These are phyloP conservation scores for Trametes cubensis DNA, from an alignment of 768 basidiomycete genomes.

Conservation along the genomic window DNA sequence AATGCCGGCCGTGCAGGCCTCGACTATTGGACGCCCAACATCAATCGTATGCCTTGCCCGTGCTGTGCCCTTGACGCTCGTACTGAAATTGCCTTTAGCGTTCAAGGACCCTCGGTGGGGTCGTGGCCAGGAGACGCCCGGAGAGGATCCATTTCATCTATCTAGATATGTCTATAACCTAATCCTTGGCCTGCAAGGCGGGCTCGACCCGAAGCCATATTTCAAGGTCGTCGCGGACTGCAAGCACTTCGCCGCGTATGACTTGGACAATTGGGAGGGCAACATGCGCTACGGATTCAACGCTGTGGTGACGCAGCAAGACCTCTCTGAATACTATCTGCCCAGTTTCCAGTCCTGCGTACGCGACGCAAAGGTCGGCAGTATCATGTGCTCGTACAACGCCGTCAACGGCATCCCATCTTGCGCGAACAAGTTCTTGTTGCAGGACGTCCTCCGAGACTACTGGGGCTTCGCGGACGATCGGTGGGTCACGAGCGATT, in stretches of 20 bases:
- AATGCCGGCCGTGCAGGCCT: slow-evolving; percentile 55
- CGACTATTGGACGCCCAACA: slow-evolving; percentile 61
- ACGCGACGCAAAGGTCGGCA: slow-evolving; percentile 60
- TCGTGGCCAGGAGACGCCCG: slow-evolving; percentile 62
- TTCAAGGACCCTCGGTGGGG: slow-evolving; percentile 70
- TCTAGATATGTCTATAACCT: slow-evolving; percentile 57
- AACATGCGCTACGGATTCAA: slow-evolving; percentile 52
- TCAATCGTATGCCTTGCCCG: slow-evolving; percentile 27
- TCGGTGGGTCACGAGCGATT: slow-evolving; percentile 60
- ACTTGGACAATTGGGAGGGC: slow-evolving; percentile 59
- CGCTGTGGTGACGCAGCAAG: slow-evolving; percentile 56
- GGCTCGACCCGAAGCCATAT: slow-evolving; percentile 52
- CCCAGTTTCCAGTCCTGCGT: slow-evolving; percentile 61
- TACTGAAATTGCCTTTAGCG: slow-evolving; percentile 22
- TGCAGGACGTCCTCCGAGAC: slow-evolving; percentile 54
- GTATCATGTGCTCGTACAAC: slow-evolving; percentile 68
- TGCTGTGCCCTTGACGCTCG: not conserved
- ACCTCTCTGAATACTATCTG: slow-evolving; percentile 58
- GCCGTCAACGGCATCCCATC: slow-evolving; percentile 61
- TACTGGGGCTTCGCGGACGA: slow-evolving; percentile 52
- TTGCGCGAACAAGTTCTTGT: slow-evolving; percentile 55
- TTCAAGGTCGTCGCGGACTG: slow-evolving; percentile 59
- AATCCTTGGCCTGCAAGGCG: slow-evolving; percentile 59
- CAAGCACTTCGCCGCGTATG: slow-evolving; percentile 64
- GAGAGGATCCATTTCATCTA: slow-evolving; percentile 59